Conservation (phyloP, 2,329 filamentous ascomycete species). For the Scedosporium boydii region DNA sequence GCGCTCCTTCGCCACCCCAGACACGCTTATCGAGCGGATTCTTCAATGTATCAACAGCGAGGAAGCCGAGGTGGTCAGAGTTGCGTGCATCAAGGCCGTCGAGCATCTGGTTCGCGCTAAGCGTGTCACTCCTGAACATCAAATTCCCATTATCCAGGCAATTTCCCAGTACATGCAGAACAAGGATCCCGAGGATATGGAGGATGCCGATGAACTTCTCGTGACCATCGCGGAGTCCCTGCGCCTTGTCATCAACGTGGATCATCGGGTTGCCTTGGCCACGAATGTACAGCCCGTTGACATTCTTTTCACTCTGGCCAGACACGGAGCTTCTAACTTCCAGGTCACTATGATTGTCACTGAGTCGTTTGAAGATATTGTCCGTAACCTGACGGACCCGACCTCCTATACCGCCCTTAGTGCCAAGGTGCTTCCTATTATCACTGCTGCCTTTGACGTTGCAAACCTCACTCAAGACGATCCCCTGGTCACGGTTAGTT, state of each 20-base stretch:
- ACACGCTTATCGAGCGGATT: constrained; percentile 59
- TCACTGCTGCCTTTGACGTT: constrained; percentile 84
- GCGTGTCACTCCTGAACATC: constrained; percentile 42
- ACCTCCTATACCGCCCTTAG: constrained; percentile 72
- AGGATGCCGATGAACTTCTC: constrained; percentile 84
- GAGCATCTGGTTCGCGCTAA: constrained; percentile 54
- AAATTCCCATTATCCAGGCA: constrained; percentile 51
- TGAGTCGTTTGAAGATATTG: constrained; percentile 86
- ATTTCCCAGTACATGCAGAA: constrained; percentile 65
- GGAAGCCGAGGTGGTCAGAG: constrained; percentile 78
- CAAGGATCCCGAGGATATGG: constrained; percentile 74
- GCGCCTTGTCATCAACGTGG: constrained; percentile 70
- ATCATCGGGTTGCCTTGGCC: constrained; percentile 64
- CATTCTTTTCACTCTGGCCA: constrained; percentile 79
- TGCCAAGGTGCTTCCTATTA: constrained; percentile 73
- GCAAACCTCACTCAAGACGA: constrained; percentile 78
- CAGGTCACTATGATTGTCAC: constrained; percentile 80
- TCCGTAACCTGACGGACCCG: constrained; percentile 54
- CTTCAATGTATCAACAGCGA: constrained; percentile 69
- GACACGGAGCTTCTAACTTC: constrained; percentile 81
- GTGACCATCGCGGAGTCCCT: constrained; percentile 84
- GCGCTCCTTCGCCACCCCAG: constrained; percentile 55
- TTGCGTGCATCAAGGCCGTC: constrained; percentile 79
- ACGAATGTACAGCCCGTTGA: constrained; percentile 67
- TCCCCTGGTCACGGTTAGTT: constrained; percentile 62